Conservation (phyloP, 306 rosid genomes). For the Coriaria nepalensis region DNA sequence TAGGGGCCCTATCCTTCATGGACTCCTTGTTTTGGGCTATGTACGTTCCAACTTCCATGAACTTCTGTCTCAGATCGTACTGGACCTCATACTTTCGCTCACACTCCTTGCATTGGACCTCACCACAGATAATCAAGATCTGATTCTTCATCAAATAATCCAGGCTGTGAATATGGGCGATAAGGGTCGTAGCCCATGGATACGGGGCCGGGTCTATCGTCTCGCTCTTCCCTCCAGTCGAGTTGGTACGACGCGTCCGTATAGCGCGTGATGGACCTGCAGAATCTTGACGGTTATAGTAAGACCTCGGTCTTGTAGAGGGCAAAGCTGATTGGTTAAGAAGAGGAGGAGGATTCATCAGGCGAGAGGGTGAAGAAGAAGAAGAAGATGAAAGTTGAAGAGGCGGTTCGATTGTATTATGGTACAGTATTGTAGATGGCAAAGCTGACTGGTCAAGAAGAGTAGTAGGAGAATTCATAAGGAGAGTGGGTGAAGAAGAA, state of each 20-base stretch:
- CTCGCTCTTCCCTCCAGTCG: background rate
- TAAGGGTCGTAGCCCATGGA: constrained; percentile 34
- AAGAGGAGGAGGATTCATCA: background rate
- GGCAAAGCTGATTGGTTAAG: background rate
- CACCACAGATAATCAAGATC: constrained; percentile 15
- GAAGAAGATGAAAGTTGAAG: background rate
- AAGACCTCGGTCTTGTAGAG: background rate
- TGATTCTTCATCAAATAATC: background rate
- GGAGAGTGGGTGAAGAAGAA: background rate
- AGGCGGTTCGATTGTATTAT: background rate
- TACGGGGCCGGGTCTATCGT: constrained; percentile 17
- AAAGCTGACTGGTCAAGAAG: background rate
- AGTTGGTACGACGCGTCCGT: constrained; percentile 1
- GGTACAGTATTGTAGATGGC: background rate
- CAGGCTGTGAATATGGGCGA: constrained; percentile 15
- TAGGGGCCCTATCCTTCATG: constrained; percentile 35
- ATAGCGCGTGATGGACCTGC: background rate
- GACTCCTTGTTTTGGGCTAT: background rate
- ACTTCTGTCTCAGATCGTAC: constrained; percentile 7
- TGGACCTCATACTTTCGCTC: constrained; percentile 5
- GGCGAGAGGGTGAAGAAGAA: background rate
- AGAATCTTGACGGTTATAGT: background rate
- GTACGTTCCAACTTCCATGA: background rate
- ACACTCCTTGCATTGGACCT: constrained; percentile 32
- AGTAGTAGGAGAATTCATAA: background rate